A percentile compares a stretch with the other conserved stretches of the same genome.
Evolutionary conservation across 352 stramenopile species (phyloP).

Genomic region (Ophiocytium majus): DNA sequence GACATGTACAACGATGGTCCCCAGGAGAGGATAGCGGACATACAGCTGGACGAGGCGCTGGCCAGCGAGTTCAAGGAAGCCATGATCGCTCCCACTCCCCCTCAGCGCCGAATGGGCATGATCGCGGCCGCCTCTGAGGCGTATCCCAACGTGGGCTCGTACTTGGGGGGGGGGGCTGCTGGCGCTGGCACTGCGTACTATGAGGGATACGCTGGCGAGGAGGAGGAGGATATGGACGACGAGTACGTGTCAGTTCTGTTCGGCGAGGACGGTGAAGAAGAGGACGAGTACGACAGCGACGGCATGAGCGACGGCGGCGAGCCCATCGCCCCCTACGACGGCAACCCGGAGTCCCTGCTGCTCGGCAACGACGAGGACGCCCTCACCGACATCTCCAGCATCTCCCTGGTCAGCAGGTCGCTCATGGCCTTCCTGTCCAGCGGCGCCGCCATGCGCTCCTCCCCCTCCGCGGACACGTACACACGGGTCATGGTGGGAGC

Average conservation of each 20-base stretch:
- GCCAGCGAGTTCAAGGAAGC: constrained; percentile 8
- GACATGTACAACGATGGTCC: background rate
- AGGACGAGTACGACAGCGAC: background rate
- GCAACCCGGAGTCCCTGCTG: background rate
- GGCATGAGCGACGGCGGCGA: background rate
- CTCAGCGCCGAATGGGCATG: background rate
- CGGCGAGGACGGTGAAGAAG: background rate
- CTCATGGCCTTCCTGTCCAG: background rate
- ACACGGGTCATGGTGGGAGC: background rate
- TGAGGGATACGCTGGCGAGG: background rate
- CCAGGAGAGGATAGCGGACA: background rate
- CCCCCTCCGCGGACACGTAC: constrained; percentile 3
- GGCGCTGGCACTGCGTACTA: background rate
- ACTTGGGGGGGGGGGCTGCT: background rate
- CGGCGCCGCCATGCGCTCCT: background rate
- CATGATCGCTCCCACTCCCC: background rate
- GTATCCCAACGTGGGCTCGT: background rate
- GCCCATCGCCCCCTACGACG: background rate
- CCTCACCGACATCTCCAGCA: constrained; percentile 5
- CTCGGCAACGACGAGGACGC: background rate
- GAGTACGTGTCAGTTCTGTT: constrained; percentile 18
- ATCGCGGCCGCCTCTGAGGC: background rate
- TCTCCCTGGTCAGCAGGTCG: constrained; percentile 2
- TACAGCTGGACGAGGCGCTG: constrained; percentile 16
- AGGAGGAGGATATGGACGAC: background rate